phyloP scores from a whole-genome alignment of 495 filamentous ascomycete genomes.

The Penicillium taxi region DNA sequence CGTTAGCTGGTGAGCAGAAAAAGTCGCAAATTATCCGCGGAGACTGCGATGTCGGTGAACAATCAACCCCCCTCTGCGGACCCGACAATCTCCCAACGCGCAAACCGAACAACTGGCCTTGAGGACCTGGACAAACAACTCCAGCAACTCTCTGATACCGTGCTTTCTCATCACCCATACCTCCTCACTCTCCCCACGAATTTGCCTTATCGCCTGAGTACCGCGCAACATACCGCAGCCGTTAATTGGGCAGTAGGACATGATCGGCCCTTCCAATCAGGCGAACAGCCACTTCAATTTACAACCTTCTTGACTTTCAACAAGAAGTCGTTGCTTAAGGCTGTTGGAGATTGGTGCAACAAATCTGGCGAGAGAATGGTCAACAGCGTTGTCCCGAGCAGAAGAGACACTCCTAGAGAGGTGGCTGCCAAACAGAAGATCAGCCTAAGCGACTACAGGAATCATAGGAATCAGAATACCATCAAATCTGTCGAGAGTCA shows the following conservation, averaged over 20 bases:
- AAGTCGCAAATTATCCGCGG: conserved; percentile 16
- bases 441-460: conserved; percentile 44
- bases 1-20: conserved; percentile 17
- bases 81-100: conserved; percentile 17
- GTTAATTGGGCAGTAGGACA: conserved; percentile 45
- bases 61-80: conserved; percentile 26
- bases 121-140: conserved; percentile 34
- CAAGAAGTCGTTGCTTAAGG: conserved; percentile 38
- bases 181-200: conserved; percentile 41
- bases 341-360: conserved; percentile 48
- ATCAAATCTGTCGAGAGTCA: too few relatives aligned
- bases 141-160: conserved; percentile 36
- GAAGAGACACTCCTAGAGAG: conserved; percentile 19
- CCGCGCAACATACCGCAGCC: conserved; percentile 28
- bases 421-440: conserved; percentile 41
- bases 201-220: conserved; percentile 33
- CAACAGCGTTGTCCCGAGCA: conserved; percentile 29
- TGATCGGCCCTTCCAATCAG: conserved; percentile 37
- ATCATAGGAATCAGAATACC: conserved; percentile 36
- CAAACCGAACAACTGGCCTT: conserved; percentile 18
- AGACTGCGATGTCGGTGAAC: conserved; percentile 45
- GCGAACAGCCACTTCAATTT: conserved; percentile 48
- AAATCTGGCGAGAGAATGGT: conserved; percentile 41
- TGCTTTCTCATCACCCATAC: conserved; percentile 43
- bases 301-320: conserved; percentile 46